Evolutionary conservation across 2,329 filamentous ascomycete species (phyloP).

Genomic region (Xylariaceae sp.): DNA sequence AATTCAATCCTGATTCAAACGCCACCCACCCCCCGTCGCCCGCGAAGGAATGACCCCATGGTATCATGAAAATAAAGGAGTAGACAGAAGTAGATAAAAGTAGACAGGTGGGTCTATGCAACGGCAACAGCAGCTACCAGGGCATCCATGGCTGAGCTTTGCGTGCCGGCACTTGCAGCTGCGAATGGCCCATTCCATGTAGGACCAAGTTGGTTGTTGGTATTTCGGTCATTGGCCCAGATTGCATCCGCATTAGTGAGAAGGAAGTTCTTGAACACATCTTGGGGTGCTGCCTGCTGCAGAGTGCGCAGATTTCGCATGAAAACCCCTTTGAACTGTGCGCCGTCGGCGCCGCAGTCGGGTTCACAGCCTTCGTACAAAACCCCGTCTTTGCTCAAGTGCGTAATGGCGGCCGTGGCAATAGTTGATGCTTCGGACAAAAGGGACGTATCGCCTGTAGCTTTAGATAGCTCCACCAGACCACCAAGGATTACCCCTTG

Average conservation of each 20-base stretch:
- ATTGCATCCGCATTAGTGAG: constrained; percentile 44
- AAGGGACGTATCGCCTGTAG: constrained; percentile 49
- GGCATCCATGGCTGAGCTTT: constrained; percentile 40
- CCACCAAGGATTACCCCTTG: constrained; percentile 61
- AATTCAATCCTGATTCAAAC: constrained; percentile 5
- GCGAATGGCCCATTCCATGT: constrained; percentile 41
- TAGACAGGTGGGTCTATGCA: constrained; percentile 26
- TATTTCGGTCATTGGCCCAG: constrained; percentile 43
- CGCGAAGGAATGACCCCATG: background rate
- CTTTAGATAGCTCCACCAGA: constrained; percentile 56
- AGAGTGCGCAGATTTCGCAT: constrained; percentile 66
- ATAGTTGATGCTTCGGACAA: constrained; percentile 52
- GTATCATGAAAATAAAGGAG: constrained; percentile 22
- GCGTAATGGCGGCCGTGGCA: constrained; percentile 56
- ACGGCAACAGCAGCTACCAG: constrained; percentile 38
- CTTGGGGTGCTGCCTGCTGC: constrained; percentile 53
- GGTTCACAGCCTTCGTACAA: constrained; percentile 62
- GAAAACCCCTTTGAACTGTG: constrained; percentile 75
- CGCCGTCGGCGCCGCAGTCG: constrained; percentile 55
- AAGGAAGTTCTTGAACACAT: constrained; percentile 48
- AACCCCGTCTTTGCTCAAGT: constrained; percentile 52
- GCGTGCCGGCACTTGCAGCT: constrained; percentile 36
- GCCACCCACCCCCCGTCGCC: constrained; percentile 8
- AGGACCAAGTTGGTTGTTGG: constrained; percentile 34
- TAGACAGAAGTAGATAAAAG: background rate